phyloP scores from a whole-genome alignment of 176 grass and related monocot genomes.

The Zoysia pacifica region DNA sequence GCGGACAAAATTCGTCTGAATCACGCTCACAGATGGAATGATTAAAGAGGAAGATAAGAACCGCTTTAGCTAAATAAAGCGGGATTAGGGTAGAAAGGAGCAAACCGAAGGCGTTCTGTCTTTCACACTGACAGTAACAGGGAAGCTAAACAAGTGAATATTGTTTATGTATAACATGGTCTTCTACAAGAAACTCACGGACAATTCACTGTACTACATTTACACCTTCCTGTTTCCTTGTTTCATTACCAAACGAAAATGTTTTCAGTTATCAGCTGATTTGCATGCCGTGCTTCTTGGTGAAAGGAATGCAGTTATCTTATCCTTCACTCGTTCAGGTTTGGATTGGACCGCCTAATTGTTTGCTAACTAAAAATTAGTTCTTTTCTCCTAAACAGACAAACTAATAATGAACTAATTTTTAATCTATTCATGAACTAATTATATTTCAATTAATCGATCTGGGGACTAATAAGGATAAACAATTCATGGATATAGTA shows the following conservation, averaged over 20 bases:
- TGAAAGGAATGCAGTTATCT: not conserved
- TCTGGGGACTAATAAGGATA: too few species aligned
- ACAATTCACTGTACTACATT: not conserved
- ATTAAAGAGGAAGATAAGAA: slow-evolving; percentile 30
- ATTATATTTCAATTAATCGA: too few species aligned
- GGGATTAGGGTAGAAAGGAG: not conserved
- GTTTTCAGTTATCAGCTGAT: not conserved
- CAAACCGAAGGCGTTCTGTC: not conserved
- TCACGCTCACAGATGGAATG: slow-evolving; percentile 6
- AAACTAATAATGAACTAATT: too few species aligned
- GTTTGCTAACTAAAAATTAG: too few species aligned
- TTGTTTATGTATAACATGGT: not conserved
- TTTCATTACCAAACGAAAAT: not conserved
- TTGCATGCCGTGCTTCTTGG: not conserved
- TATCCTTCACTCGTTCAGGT: not conserved
- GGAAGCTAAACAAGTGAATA: slow-evolving; percentile 4
- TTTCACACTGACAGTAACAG: slow-evolving; percentile 23
- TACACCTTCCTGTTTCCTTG: not conserved
- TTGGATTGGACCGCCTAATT: too few species aligned
- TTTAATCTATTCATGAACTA: too few species aligned
- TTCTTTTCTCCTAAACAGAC: too few species aligned
- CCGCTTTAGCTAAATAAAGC: slow-evolving; percentile 33
- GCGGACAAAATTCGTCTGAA: not conserved
- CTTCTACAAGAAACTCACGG: not conserved
- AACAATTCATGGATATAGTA: too few species aligned